Conservation (phyloP, 129 eudicot species). For the Centrapalus pauciflorus region DNA sequence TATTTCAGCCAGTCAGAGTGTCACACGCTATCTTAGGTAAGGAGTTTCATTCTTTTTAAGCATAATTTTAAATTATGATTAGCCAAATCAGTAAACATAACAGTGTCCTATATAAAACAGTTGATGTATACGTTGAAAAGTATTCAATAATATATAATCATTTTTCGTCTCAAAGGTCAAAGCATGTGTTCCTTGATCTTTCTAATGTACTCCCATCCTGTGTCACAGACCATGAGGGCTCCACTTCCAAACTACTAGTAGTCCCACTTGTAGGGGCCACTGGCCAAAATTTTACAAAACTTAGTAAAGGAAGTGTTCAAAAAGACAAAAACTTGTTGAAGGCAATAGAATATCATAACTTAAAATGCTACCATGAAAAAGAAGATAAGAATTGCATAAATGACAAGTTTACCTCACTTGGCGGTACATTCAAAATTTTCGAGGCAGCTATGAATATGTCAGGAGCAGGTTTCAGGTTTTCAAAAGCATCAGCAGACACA, state of each 20-base stretch:
- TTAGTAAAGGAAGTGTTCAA: neutral
- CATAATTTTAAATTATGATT: too few relatives aligned
- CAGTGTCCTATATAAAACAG: neutral
- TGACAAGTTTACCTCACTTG: constrained; percentile 63
- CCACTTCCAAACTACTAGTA: too few relatives aligned
- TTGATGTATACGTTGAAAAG: too few relatives aligned
- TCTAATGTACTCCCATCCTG: neutral
- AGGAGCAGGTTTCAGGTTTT: constrained; percentile 98
- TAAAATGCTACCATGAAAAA: neutral
- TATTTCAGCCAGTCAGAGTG: too few relatives aligned
- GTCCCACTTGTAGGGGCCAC: too few relatives aligned
- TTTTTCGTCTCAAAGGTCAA: too few relatives aligned
- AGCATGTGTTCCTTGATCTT: neutral
- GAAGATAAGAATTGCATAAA: neutral
- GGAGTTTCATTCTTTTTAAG: too few relatives aligned
- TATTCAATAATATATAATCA: too few relatives aligned
- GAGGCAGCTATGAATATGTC: constrained; percentile 95
- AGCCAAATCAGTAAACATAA: too few relatives aligned
- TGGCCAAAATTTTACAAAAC: neutral
- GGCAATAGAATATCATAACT: neutral
- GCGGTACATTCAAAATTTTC: constrained; percentile 60
- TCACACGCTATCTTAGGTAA: too few relatives aligned
- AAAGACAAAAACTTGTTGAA: neutral
- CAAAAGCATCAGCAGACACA: constrained; percentile 98
- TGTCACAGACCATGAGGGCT: too few relatives aligned